Percentiles rank a stretch among this genome's conserved stretches.
Conservation (phyloP, 2,329 filamentous ascomycete species). For the Fusarium annulatum region DNA sequence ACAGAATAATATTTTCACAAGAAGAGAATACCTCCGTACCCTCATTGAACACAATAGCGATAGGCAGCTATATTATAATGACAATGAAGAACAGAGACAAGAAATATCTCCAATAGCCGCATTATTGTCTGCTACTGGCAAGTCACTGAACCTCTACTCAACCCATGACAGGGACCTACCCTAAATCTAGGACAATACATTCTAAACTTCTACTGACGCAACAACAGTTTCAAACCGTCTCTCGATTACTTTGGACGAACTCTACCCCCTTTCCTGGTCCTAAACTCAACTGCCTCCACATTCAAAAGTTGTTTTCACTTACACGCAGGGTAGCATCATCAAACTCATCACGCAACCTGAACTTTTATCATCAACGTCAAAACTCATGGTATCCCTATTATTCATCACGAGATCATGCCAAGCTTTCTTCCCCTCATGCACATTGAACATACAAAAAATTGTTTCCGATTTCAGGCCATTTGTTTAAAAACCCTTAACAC, state of each 20-base stretch:
- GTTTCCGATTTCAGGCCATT: conserved; percentile 30
- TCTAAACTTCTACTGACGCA: background rate
- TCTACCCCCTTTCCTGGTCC: rapidly evolving
- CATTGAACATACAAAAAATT: conserved; percentile 37
- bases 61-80: too few relatives aligned
- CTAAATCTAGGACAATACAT: background rate
- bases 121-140: background rate
- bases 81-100: too few relatives aligned
- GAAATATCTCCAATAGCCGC: too few relatives aligned
- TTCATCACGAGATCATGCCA: conserved; percentile 36
- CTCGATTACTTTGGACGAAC: background rate
- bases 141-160: background rate
- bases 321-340: background rate
- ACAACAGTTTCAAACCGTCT: background rate
- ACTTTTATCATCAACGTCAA: background rate
- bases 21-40: too few relatives aligned
- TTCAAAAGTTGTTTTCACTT: too few relatives aligned
- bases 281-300: background rate
- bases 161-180: background rate
- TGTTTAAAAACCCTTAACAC: conserved; percentile 35
- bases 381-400: conserved; percentile 31
- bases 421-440: conserved; percentile 25
- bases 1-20: background rate
- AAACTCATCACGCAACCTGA: background rate
- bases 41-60: too few relatives aligned